Evolutionary conservation across 139 green algal genomes (phyloP).

Genomic region (Picochlorum sp.): DNA sequence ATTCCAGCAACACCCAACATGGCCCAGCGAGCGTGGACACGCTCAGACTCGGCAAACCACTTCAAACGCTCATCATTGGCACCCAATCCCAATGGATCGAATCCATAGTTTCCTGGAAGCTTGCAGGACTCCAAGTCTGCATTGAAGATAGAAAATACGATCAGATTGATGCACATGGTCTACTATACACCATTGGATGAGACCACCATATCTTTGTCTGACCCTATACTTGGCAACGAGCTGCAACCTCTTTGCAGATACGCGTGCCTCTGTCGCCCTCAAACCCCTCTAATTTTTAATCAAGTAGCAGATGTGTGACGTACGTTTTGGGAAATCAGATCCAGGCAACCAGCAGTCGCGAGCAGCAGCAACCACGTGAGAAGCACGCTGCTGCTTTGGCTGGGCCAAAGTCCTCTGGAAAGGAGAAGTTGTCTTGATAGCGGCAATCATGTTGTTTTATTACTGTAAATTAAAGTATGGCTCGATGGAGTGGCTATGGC

Average conservation of each 20-base stretch:
- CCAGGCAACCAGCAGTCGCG: slow-evolving; percentile 23
- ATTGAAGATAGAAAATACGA: neutral
- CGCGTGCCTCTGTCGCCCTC: neutral
- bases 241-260: neutral
- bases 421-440: no score
- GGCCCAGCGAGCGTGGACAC: slow-evolving; percentile 77
- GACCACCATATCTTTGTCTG: no score
- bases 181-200: no score
- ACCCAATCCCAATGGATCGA: slow-evolving; percentile 62
- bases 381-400: slow-evolving; percentile 1
- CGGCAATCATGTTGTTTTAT: no score
- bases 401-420: neutral
- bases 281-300: neutral
- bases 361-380: slow-evolving; percentile 7
- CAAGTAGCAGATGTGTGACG: neutral
- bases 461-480: no score
- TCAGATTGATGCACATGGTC: no score
- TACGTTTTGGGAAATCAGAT: slow-evolving; percentile 3
- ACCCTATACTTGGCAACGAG: neutral
- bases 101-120: slow-evolving; percentile 46
- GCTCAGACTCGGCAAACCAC: slow-evolving; percentile 53
- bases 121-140: slow-evolving; percentile 28
- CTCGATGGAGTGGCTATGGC: no score
- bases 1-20: slow-evolving; percentile 86
- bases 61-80: slow-evolving; percentile 43